phyloP scores from a whole-genome alignment of 129 eudicot genomes.

The Gnaphalium uliginosum region DNA sequence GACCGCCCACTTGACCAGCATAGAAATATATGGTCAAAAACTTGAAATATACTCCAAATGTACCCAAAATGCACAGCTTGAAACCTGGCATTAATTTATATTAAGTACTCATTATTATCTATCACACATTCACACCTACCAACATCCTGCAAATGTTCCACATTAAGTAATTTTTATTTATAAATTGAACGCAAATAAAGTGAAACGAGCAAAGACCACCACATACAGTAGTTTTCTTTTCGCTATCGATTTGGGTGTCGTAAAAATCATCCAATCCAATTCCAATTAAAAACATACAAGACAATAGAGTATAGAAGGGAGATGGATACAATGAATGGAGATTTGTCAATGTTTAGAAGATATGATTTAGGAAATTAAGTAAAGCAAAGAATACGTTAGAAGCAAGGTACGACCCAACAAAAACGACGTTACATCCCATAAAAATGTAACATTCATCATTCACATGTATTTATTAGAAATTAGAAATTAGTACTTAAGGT shows the following conservation, averaged over 20 bases:
- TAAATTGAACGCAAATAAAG: not conserved
- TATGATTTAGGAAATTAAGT: slow-evolving; percentile 4
- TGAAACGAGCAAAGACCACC: not conserved
- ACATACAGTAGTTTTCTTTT: no score
- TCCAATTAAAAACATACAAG: slow-evolving; percentile 11
- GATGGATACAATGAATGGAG: slow-evolving; percentile 17
- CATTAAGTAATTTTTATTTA: not conserved
- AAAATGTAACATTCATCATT: slow-evolving; percentile 15
- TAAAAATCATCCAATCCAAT: not conserved
- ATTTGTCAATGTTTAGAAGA: slow-evolving; percentile 12
- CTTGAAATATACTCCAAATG: not conserved
- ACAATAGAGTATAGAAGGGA: no score
- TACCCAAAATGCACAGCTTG: not conserved
- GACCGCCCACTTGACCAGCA: no score
- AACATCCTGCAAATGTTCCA: not conserved
- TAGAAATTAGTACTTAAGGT: slow-evolving; percentile 14
- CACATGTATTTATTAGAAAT: slow-evolving; percentile 10
- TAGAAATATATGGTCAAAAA: not conserved
- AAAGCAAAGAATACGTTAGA: slow-evolving; percentile 31
- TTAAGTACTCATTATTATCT: no score
- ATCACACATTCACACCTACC: not conserved
- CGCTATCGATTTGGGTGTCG: not conserved
- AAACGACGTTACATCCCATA: slow-evolving; percentile 34
- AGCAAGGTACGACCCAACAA: slow-evolving; percentile 35
- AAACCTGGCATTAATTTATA: not conserved